Percentiles rank a stretch among this genome's conserved stretches.
phyloP scores from a whole-genome alignment of 179 eudicot species.

The Silene coronaria region DNA sequence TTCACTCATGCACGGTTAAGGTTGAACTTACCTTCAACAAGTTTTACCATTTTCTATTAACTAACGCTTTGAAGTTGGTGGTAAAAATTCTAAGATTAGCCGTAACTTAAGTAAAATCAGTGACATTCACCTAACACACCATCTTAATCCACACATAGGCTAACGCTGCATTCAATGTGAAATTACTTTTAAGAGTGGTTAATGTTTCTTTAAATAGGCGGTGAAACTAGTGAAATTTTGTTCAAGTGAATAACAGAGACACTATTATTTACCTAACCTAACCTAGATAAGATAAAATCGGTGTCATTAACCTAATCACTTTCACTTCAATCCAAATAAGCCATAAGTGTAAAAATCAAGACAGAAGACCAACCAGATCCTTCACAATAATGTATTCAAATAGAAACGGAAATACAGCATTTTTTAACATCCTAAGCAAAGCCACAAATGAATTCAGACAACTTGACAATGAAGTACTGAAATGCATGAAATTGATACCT shows the following conservation, averaged over 20 bases:
- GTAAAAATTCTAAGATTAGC: background rate
- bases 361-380: background rate
- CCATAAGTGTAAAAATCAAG: background rate
- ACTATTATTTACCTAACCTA: background rate
- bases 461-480: slow-evolving; percentile 19
- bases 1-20: background rate
- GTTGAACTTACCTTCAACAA: background rate
- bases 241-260: background rate
- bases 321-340: background rate
- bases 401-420: background rate
- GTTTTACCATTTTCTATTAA: background rate
- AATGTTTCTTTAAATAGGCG: background rate
- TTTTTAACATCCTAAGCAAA: background rate
- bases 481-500: slow-evolving; percentile 9
- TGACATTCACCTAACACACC: background rate
- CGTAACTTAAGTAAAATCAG: background rate
- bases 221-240: background rate
- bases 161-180: background rate
- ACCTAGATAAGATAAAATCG: background rate
- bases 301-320: background rate
- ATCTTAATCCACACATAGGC: background rate
- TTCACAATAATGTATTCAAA: background rate
- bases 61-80: background rate
- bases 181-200: background rate
- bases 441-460: slow-evolving; percentile 1